phyloP scores from a whole-genome alignment of 2,329 filamentous ascomycete species.

The Cucurbitaria berberidis region DNA sequence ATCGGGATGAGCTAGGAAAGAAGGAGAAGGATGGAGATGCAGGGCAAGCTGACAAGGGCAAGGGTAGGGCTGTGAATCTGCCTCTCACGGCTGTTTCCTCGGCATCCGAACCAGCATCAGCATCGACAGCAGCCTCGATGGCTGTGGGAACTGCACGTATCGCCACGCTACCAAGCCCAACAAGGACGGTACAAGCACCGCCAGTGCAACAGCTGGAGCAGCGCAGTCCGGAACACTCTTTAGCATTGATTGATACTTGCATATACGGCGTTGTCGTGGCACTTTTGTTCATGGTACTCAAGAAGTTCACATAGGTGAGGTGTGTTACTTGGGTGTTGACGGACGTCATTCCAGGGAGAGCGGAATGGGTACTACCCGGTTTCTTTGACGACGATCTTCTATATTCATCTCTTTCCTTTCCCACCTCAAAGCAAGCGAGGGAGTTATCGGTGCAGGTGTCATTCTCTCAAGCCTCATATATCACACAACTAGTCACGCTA shows the following conservation, averaged over 20 bases:
- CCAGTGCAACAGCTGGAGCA: slow-evolving; percentile 29
- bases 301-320: slow-evolving; percentile 46
- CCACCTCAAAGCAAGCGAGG: neutral
- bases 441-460: neutral
- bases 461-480: no score
- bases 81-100: neutral
- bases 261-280: slow-evolving; percentile 76
- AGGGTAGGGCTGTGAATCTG: slow-evolving; percentile 20
- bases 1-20: slow-evolving; percentile 71
- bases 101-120: neutral
- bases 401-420: neutral
- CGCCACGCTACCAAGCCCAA: slow-evolving; percentile 12
- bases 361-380: neutral
- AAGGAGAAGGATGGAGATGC: slow-evolving; percentile 19
- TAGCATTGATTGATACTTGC: slow-evolving; percentile 79
- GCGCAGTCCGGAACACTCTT: slow-evolving; percentile 59
- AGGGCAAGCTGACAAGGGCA: slow-evolving; percentile 28
- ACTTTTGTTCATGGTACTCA: slow-evolving; percentile 71
- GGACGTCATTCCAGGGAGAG: neutral
- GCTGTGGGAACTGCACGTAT: slow-evolving; percentile 11
- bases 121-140: neutral
- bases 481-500: no score
- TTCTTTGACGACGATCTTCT: neutral
- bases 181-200: slow-evolving; percentile 19
- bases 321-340: neutral